phyloP scores from a whole-genome alignment of 192 early-diverging fungal genomes.

The Powellomyces hirtus region DNA sequence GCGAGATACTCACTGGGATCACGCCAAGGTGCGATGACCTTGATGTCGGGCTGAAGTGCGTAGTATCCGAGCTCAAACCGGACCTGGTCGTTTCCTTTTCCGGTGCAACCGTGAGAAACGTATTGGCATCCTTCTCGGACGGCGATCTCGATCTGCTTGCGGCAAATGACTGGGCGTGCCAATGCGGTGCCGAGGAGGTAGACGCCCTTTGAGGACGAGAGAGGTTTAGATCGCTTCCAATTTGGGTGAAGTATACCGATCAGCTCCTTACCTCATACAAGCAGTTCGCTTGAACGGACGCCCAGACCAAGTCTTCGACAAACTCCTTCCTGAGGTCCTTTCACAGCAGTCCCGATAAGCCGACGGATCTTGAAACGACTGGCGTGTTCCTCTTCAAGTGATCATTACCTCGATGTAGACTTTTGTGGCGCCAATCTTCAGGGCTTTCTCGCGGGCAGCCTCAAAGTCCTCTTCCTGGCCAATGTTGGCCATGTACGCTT shows the following conservation, averaged over 20 bases:
- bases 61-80: conserved; percentile 99
- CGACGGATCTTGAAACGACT: not conserved
- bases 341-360: not conserved
- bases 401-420: conserved; percentile 95
- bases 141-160: conserved; percentile 89
- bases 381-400: conserved; percentile 3
- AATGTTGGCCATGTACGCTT: conserved; percentile 97
- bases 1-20: conserved; percentile 60
- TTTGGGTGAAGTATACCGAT: not conserved
- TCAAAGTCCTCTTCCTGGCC: conserved; percentile 99
- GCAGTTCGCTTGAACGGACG: conserved; percentile 91
- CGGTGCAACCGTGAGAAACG: conserved; percentile 99
- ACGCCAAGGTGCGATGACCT: conserved; percentile 98
- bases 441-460: conserved; percentile 87
- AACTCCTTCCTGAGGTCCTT: conserved; percentile 91
- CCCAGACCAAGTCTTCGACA: conserved; percentile 89
- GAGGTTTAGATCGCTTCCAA: not conserved
- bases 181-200: conserved; percentile 97
- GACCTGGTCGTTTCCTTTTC: conserved; percentile 99
- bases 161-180: conserved; percentile 94
- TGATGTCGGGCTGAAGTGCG: conserved; percentile 86
- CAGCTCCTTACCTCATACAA: conserved; percentile 73
- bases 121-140: conserved; percentile 88
- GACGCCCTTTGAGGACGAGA: conserved; percentile 50
- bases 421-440: conserved; percentile 87